Evolutionary conservation across 164 flowering plant genomes (phyloP).

Genomic region (Stephania yunnanensis): DNA sequence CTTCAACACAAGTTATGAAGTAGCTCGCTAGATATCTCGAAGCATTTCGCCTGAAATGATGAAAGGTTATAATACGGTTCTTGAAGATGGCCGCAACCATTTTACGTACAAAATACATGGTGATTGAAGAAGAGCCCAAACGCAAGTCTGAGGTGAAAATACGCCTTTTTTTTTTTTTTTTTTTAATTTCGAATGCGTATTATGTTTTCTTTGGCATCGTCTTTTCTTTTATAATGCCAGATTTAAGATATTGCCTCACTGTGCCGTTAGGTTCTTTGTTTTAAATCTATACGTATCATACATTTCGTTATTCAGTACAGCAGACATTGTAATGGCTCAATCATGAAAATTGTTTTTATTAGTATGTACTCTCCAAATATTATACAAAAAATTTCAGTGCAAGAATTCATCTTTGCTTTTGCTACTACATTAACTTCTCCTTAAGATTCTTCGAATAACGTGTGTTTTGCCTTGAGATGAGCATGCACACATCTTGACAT

Average conservation of each 20-base stretch:
- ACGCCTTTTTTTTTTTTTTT: neutral
- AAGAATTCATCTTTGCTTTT: neutral
- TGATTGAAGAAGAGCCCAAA: neutral
- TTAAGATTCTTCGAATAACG: neutral
- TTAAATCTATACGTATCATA: neutral
- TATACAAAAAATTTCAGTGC: neutral
- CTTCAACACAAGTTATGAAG: neutral
- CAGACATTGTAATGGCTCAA: neutral
- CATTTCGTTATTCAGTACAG: neutral
- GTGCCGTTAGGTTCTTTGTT: neutral
- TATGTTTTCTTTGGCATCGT: neutral
- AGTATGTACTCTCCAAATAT: neutral
- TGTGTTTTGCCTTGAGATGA: too few species aligned
- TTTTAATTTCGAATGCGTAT: neutral
- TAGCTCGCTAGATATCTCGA: neutral
- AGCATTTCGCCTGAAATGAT: neutral
- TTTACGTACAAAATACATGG: neutral
- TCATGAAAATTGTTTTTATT: neutral
- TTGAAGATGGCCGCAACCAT: too few species aligned
- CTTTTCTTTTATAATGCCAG: neutral
- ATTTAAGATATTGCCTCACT: neutral
- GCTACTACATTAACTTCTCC: neutral
- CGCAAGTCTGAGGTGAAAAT: conserved; percentile 4
- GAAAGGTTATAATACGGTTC: too few species aligned
- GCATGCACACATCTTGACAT: too few species aligned